These are phyloP conservation scores for Umbelopsis vinacea DNA, from an alignment of 192 early-diverging fungal species.

Conservation along the genomic window DNA sequence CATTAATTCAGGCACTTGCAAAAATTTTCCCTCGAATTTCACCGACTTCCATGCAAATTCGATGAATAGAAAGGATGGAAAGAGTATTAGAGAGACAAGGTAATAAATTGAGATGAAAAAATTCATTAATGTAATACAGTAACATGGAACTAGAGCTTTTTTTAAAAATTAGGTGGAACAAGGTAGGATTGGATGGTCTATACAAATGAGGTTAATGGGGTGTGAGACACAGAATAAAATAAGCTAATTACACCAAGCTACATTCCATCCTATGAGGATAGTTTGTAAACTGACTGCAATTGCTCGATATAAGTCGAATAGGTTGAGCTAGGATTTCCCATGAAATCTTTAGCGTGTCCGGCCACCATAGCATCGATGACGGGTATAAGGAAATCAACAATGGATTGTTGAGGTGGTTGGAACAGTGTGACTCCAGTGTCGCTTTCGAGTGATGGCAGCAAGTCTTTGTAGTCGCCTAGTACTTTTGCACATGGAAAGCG, in stretches of 20 bases:
- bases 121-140: too few species aligned
- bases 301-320: constrained; percentile 42
- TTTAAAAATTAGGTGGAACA: too few species aligned
- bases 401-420: constrained; percentile 28
- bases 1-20: too few species aligned
- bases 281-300: constrained; percentile 28
- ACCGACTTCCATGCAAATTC: too few species aligned
- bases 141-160: too few species aligned
- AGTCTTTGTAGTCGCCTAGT: constrained; percentile 40
- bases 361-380: constrained; percentile 42
- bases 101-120: too few species aligned
- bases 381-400: constrained; percentile 31
- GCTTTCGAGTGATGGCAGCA: constrained; percentile 35
- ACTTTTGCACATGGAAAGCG: constrained; percentile 50
- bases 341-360: constrained; percentile 31
- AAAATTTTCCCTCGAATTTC: too few species aligned
- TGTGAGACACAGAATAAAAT: not conserved
- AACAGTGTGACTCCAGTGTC: constrained; percentile 17
- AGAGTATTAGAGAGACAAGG: too few species aligned
- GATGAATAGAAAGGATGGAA: too few species aligned
- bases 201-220: too few species aligned
- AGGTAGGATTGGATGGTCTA: too few species aligned
- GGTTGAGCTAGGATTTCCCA: constrained; percentile 34
- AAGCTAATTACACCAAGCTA: not conserved
- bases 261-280: not conserved